phyloP scores from a whole-genome alignment of 768 basidiomycete species.

The Calocybe gangraenosa region DNA sequence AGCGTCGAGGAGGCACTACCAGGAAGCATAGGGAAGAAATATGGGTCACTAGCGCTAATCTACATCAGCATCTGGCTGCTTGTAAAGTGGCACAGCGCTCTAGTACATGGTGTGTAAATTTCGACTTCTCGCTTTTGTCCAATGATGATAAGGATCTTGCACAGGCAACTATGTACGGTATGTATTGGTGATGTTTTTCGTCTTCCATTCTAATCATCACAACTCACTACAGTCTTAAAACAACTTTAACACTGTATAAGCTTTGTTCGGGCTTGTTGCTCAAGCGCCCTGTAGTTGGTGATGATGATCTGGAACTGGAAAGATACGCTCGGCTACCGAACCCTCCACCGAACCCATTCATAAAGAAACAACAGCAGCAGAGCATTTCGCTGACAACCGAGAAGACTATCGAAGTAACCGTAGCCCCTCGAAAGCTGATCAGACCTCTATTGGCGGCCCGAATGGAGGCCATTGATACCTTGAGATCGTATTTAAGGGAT shows the following conservation, averaged over 20 bases:
- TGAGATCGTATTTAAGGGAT: slow-evolving; percentile 19
- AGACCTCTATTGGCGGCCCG: slow-evolving; percentile 29
- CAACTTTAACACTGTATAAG: slow-evolving; percentile 33
- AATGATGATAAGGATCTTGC: neutral
- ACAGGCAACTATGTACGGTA: slow-evolving; percentile 33
- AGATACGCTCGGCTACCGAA: slow-evolving; percentile 34
- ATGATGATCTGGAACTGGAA: slow-evolving; percentile 19
- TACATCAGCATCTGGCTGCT: slow-evolving; percentile 31
- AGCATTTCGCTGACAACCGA: neutral
- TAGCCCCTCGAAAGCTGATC: slow-evolving; percentile 24
- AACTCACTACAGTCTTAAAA: slow-evolving; percentile 22
- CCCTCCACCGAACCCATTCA: slow-evolving; percentile 38
- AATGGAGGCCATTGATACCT: slow-evolving; percentile 18
- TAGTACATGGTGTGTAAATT: slow-evolving; percentile 31
- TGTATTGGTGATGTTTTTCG: slow-evolving; percentile 6
- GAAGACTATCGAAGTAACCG: neutral
- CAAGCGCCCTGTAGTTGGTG: slow-evolving; percentile 15
- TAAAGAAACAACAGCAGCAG: slow-evolving; percentile 18
- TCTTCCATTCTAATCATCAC: neutral
- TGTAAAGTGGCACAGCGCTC: slow-evolving; percentile 40
- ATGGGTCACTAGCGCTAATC: slow-evolving; percentile 13
- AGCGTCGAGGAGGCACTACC: slow-evolving; percentile 2
- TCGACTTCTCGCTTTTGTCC: neutral
- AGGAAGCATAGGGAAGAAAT: slow-evolving; percentile 10
- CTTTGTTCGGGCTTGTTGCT: slow-evolving; percentile 31